Base-by-base conservation (phyloP, 768 basidiomycete genomes). In the Termitomyces sp. region DNA sequence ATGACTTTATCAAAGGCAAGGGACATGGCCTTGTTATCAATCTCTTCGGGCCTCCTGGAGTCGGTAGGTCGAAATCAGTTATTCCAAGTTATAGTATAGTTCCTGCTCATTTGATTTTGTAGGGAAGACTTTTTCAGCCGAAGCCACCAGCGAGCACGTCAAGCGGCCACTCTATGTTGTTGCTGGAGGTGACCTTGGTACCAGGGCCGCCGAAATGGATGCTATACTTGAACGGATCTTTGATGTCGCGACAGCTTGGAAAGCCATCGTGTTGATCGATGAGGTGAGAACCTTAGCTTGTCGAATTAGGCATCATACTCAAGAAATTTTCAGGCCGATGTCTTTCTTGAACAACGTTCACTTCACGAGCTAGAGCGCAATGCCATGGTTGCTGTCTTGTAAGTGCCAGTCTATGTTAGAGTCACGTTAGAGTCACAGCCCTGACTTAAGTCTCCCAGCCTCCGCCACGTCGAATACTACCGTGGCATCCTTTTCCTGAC, bases 341-440 rank as follows among this genome's bases (percentile, higher is more conserved):
- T 90, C 4, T 90, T 89, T 81, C 78, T 90, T 35, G 88, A 89
- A 66, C 83, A 85, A 68, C 82, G 88, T 7, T 84, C 84, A 4
- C 73, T 88, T 42, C 84, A 87, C 58, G 83, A 88, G 66, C 68
- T 89, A 13, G 79, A 85, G 66, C 79, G 88, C 12, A 90, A 89
- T 65, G 87, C 87, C 0, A 87, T 89, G 81, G 87, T 90, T 7
- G 86, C 87, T 4, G 87, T 88, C 13, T 89, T 86, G 80, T 82
- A 68, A 63, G 77, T 68, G 50, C 39, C 28, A 20, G 45, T 15
- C 54, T 20, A 18, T 55, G 18, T 2, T 8, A n/a, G n/a, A n/a
- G n/a, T n/a, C n/a, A n/a, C n/a, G 63, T 46, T 56, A 69, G 40
- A 66, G 69, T 9, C 32, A 28, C 6, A 20, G 33, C 57, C 53